These are phyloP conservation scores for Daldinia sp. DNA, from an alignment of 2,329 filamentous ascomycete genomes.

Conservation along the genomic window DNA sequence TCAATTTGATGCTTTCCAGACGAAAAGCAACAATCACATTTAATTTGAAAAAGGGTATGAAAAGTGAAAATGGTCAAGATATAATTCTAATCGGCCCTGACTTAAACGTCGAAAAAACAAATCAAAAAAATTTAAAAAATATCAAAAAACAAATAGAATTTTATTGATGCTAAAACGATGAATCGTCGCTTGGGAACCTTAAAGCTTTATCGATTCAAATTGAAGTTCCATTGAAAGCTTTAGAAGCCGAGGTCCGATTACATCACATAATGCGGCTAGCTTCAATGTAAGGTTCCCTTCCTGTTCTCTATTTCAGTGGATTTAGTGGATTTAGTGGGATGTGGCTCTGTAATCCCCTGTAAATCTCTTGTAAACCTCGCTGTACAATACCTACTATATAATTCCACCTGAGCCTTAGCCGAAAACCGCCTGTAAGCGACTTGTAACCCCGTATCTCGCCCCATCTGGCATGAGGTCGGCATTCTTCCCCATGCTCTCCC, in stretches of 20 bases:
- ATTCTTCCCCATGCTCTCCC: constrained; percentile 26
- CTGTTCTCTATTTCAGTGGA: background rate
- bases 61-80: background rate
- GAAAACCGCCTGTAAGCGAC: constrained; percentile 18
- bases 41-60: background rate
- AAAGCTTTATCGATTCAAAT: constrained; percentile 24
- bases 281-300: background rate
- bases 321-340: no score
- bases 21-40: no score
- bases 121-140: no score
- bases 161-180: background rate
- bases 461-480: constrained; percentile 25
- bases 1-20: background rate
- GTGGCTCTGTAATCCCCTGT: background rate
- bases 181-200: background rate
- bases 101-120: background rate
- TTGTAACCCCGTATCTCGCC: background rate
- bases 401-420: background rate
- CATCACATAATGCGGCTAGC: constrained; percentile 40
- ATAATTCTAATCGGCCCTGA: no score
- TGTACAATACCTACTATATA: background rate
- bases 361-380: background rate
- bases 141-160: background rate
- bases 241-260: constrained; percentile 46
- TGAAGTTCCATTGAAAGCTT: constrained; percentile 3